Conservation (phyloP, 805 yeast genomes). For the Candida palmyrensis region DNA sequence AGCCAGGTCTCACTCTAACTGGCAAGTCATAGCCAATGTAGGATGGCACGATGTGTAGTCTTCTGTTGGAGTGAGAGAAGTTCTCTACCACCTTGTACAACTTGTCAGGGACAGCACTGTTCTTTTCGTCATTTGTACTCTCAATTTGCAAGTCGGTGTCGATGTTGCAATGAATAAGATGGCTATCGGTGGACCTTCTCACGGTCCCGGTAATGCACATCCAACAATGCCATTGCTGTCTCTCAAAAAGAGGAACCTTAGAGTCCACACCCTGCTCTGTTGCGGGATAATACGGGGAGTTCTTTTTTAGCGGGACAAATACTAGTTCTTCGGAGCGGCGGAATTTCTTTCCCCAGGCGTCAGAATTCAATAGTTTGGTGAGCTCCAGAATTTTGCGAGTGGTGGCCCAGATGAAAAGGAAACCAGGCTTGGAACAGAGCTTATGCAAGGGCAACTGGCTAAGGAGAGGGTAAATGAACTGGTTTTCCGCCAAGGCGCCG, state of each 20-base stretch:
- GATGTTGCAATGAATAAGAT: conserved; percentile 85
- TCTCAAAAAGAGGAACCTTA: conserved; percentile 43
- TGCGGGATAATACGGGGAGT: conserved; percentile 63
- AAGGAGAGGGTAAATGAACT: conserved; percentile 57
- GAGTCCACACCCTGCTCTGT: conserved; percentile 26
- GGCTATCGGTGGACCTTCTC: conserved; percentile 75
- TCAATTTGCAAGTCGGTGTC: conserved; percentile 86
- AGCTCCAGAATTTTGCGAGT: conserved; percentile 65
- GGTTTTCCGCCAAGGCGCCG: conserved; percentile 77
- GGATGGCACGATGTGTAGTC: conserved; percentile 82
- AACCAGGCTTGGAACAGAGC: conserved; percentile 80
- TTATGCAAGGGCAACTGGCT: conserved; percentile 64
- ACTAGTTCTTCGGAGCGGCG: conserved; percentile 88
- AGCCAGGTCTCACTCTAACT: conserved; percentile 70
- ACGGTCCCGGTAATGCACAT: conserved; percentile 97
- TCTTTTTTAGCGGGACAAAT: conserved; percentile 64
- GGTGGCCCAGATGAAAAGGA: conserved; percentile 84
- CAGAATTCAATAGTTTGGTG: conserved; percentile 47
- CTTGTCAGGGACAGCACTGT: conserved; percentile 52
- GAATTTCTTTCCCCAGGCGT: conserved; percentile 54
- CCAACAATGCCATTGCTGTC: conserved; percentile 95
- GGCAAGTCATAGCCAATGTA: conserved; percentile 61
- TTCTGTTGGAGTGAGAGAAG: conserved; percentile 74
- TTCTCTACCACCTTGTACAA: conserved; percentile 83
- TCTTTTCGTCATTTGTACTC: conserved; percentile 8